phyloP scores from a whole-genome alignment of 2,329 filamentous ascomycete genomes.

The Talaromyces sp. region DNA sequence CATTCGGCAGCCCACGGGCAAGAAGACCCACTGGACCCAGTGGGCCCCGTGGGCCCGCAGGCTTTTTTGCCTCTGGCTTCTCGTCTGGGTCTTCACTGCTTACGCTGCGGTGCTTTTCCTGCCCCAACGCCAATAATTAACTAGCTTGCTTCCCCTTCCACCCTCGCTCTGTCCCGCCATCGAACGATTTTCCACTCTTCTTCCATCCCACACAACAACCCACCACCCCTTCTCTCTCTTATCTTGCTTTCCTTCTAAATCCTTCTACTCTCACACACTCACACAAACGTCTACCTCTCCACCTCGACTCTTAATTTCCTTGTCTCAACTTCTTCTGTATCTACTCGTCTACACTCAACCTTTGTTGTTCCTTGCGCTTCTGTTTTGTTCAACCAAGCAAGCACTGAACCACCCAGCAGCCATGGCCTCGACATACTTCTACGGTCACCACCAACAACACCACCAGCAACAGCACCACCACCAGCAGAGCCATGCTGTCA shows the following conservation, averaged over 20 bases:
- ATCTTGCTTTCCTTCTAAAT: neutral
- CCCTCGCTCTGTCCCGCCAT: conserved; percentile 15
- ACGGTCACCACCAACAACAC: conserved; percentile 39
- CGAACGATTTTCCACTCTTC: conserved; percentile 1
- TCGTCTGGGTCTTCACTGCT: neutral
- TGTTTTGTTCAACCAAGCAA: conserved; percentile 1
- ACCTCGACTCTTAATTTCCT: neutral
- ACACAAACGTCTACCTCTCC: neutral
- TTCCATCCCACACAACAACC: conserved; percentile 6
- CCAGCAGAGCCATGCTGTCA: conserved; percentile 35
- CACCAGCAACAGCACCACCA: conserved; percentile 35
- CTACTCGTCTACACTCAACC: neutral
- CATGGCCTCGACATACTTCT: conserved; percentile 34
- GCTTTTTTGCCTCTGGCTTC: neutral
- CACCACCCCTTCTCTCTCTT: conserved; percentile 13
- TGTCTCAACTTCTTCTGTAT: neutral
- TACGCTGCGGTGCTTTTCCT: neutral
- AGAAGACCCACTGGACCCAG: neutral
- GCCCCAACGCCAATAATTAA: conserved; percentile 11
- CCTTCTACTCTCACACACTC: no score
- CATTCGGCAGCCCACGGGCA: neutral
- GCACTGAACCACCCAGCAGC: conserved; percentile 9
- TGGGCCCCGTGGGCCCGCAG: neutral
- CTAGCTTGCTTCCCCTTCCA: conserved; percentile 14
- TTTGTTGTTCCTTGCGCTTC: neutral